phyloP scores from a whole-genome alignment of 306 rosid genomes.

The Acmispon strigosus region DNA sequence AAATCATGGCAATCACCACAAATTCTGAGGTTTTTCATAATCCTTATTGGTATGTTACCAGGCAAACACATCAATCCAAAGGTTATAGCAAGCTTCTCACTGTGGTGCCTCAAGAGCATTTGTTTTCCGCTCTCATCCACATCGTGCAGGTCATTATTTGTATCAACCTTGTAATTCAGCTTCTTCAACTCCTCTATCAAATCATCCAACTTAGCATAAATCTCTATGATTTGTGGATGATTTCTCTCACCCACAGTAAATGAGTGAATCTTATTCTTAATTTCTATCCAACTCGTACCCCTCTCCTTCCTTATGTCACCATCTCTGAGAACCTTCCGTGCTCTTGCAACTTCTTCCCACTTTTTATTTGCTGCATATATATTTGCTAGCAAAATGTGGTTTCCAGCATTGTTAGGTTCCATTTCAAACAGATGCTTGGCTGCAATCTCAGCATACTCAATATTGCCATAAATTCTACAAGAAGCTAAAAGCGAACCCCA shows the following conservation, averaged over 20 bases:
- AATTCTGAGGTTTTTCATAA: slow-evolving; percentile 88
- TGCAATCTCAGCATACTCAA: slow-evolving; percentile 71
- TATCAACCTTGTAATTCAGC: slow-evolving; percentile 51
- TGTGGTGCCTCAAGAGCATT: slow-evolving; percentile 68
- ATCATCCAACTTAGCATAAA: slow-evolving; percentile 50
- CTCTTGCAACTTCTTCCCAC: slow-evolving; percentile 79
- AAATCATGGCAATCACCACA: slow-evolving; percentile 90
- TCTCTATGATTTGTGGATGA: slow-evolving; percentile 49
- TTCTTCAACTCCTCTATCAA: slow-evolving; percentile 57
- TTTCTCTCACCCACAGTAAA: slow-evolving; percentile 76
- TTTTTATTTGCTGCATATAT: slow-evolving; percentile 61
- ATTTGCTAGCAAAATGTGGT: slow-evolving; percentile 68
- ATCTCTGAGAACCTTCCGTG: slow-evolving; percentile 65
- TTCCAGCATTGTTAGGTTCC: slow-evolving; percentile 86
- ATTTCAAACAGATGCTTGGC: slow-evolving; percentile 62
- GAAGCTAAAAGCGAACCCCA: slow-evolving; percentile 93
- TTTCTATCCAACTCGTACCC: slow-evolving; percentile 85
- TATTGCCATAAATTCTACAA: slow-evolving; percentile 54
- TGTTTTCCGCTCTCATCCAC: slow-evolving; percentile 63
- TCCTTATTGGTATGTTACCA: slow-evolving; percentile 53
- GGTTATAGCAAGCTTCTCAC: slow-evolving; percentile 82
- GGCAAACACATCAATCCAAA: slow-evolving; percentile 75
- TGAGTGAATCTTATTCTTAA: slow-evolving; percentile 57
- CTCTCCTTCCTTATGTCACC: slow-evolving; percentile 66
- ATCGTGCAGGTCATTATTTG: slow-evolving; percentile 53